Evolutionary conservation across 306 rosid species (phyloP), one percentile per base, ranked within the genome.

Genomic region (Cucurbita ficifolia): DNA sequence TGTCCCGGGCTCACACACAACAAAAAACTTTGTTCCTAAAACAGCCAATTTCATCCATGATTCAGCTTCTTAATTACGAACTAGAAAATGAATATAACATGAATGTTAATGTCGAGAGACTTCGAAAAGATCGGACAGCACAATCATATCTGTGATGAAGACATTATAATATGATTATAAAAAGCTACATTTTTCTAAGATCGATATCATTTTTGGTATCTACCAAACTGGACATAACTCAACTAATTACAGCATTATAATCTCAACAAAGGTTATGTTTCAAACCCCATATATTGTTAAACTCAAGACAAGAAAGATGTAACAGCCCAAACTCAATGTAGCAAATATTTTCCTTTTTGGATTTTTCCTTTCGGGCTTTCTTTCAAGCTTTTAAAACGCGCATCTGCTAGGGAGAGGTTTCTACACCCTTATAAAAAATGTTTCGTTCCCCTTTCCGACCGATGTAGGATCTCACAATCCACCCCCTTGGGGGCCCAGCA

Each of bases 1-100:
- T 38, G 91, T 79, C 80, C 90, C 93, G 49, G 98, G 94, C 73
- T 94, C 96, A 70, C 86, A 84, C 8, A 90, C 96, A 75, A 88
- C 96, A 81, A 93, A 90, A 72, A 93, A 84, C 76, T 90, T 93
- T 19, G 96, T 90, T 77, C 96, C 96, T 94, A 88, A 62, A 67
- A 82, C 63, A 78, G 12, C 33, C 1, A 17, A 51, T 50, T 48
- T 45, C 19, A 74, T 70, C 65, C 9, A 7, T 45, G 56, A 61
- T 76, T 76, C 73, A 38, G 54, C 21, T 70, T 78, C 22, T 19
- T 18, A 18, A 33, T n/a, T 17, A 51, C 49, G 17, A 51, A 33
- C 19, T 33, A 29, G 19, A 18, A 24, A 6, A 61, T 9, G 7
- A 62, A 39, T 35, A 63, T 24, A 21, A 70, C 38, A 24, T 38